These are phyloP conservation scores for Cucurbitaria berberidis DNA, from an alignment of 2,329 filamentous ascomycete species.

Conservation along the genomic window DNA sequence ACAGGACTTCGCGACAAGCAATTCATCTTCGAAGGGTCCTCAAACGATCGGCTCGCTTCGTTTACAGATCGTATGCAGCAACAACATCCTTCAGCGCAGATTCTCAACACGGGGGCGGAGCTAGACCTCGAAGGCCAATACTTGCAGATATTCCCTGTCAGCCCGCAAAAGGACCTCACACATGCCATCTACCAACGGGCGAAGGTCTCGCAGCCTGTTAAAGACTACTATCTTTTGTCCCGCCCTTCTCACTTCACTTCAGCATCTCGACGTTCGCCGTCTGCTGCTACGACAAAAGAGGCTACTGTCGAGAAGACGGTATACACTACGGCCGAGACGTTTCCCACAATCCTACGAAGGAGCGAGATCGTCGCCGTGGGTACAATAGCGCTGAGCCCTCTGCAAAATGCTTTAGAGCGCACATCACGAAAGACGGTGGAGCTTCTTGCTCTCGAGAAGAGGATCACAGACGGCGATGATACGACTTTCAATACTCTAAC, in stretches of 20 bases:
- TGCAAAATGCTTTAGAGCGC: conserved; percentile 89
- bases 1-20: conserved; percentile 82
- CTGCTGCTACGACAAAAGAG: conserved; percentile 69
- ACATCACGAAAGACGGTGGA: conserved; percentile 91
- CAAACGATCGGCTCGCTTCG: conserved; percentile 75
- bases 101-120: conserved; percentile 71
- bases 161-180: conserved; percentile 77
- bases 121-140: conserved; percentile 92
- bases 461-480: conserved; percentile 74
- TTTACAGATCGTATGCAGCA: conserved; percentile 94
- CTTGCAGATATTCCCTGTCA: conserved; percentile 80
- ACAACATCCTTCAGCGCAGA: conserved; percentile 83
- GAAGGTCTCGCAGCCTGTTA: conserved; percentile 79
- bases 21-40: conserved; percentile 85
- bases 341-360: conserved; percentile 87
- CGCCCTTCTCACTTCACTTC: conserved; percentile 80
- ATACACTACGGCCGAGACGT: conserved; percentile 82
- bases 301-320: conserved; percentile 84
- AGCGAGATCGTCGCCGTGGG: conserved; percentile 79
- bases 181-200: conserved; percentile 88
- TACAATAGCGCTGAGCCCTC: conserved; percentile 70
- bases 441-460: conserved; percentile 76
- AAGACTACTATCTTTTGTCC: conserved; percentile 84
- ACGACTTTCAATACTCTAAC: conserved; percentile 71
- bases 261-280: conserved; percentile 73